Conservation (phyloP, 2,329 filamentous ascomycete genomes). For the Colletotrichum neosansevieriae region DNA sequence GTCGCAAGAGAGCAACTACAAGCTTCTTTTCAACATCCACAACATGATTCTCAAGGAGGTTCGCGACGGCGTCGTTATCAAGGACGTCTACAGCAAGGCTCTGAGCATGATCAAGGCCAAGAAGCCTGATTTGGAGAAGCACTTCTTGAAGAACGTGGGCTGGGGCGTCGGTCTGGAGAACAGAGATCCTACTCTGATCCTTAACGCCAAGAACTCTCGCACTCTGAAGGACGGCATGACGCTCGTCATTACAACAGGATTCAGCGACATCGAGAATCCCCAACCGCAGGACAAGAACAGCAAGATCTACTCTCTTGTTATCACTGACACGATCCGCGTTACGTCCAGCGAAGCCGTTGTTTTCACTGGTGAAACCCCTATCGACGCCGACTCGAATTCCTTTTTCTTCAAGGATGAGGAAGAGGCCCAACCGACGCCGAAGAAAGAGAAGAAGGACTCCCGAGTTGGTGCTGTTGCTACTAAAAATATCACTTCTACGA, state of each 20-base stretch:
- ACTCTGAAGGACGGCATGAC: slow-evolving; percentile 97
- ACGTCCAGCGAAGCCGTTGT: slow-evolving; percentile 82
- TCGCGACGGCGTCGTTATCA: slow-evolving; percentile 85
- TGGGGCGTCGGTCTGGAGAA: slow-evolving; percentile 94
- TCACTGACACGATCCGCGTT: slow-evolving; percentile 94
- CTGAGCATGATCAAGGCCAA: slow-evolving; percentile 83
- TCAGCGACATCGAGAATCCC: slow-evolving; percentile 89
- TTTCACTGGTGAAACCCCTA: slow-evolving; percentile 93
- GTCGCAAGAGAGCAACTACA: slow-evolving; percentile 94
- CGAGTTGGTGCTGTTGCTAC: slow-evolving; percentile 89
- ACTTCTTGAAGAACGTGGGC: slow-evolving; percentile 93
- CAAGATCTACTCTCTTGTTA: slow-evolving; percentile 87
- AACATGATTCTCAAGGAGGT: slow-evolving; percentile 92
- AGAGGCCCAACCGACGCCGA: slow-evolving; percentile 85
- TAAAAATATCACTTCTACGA: slow-evolving; percentile 95
- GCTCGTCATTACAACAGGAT: slow-evolving; percentile 87
- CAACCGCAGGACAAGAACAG: slow-evolving; percentile 90
- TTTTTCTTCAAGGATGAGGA: slow-evolving; percentile 99
- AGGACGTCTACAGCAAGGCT: slow-evolving; percentile 93
- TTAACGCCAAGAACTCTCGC: slow-evolving; percentile 89
- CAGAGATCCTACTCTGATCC: slow-evolving; percentile 82
- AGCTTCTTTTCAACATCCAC: slow-evolving; percentile 85
- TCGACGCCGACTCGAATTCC: slow-evolving; percentile 91
- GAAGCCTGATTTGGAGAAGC: slow-evolving; percentile 94
- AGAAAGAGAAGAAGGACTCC: slow-evolving; percentile 88